phyloP scores from a whole-genome alignment of 768 basidiomycete genomes.

The Kwoniella newhampshirensis region DNA sequence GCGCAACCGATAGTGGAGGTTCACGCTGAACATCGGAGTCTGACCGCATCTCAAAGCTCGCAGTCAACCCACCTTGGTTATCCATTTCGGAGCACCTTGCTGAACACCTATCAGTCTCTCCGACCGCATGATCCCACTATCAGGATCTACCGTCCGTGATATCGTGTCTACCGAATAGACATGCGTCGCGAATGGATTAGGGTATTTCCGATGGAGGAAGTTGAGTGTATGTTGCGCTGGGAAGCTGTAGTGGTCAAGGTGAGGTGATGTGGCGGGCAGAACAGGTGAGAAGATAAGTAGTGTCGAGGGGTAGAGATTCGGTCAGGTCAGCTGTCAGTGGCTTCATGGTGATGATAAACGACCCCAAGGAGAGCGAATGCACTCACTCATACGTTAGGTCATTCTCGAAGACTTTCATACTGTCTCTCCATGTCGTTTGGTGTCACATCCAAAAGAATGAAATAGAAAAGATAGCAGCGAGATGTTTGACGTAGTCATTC shows the following conservation, averaged over 20 bases:
- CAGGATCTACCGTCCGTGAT: slow-evolving; percentile 76
- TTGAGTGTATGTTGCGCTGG: slow-evolving; percentile 87
- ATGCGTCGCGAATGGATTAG: slow-evolving; percentile 63
- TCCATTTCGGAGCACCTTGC: slow-evolving; percentile 88
- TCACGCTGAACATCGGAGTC: too few relatives aligned
- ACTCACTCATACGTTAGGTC: slow-evolving; percentile 42
- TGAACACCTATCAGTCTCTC: slow-evolving; percentile 89
- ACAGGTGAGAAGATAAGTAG: too few relatives aligned
- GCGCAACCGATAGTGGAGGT: too few relatives aligned
- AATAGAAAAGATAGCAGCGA: too few relatives aligned
- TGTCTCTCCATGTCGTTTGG: background rate
- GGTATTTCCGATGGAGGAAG: slow-evolving; percentile 95
- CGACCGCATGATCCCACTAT: slow-evolving; percentile 78
- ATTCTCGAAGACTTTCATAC: slow-evolving; percentile 41
- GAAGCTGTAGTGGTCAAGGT: slow-evolving; percentile 64
- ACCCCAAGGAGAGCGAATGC: background rate
- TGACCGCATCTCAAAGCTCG: too few relatives aligned
- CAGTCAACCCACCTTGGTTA: slow-evolving; percentile 84
- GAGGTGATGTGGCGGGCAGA: too few relatives aligned
- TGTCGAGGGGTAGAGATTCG: too few relatives aligned
- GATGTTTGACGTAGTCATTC: slow-evolving; percentile 7
- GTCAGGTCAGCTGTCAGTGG: too few relatives aligned
- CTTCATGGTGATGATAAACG: too few relatives aligned
- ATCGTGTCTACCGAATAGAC: slow-evolving; percentile 60
- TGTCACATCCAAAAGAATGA: background rate